These are phyloP conservation scores for Suhomyces kilbournensis DNA, from an alignment of 805 yeast genomes.

Conservation along the genomic window DNA sequence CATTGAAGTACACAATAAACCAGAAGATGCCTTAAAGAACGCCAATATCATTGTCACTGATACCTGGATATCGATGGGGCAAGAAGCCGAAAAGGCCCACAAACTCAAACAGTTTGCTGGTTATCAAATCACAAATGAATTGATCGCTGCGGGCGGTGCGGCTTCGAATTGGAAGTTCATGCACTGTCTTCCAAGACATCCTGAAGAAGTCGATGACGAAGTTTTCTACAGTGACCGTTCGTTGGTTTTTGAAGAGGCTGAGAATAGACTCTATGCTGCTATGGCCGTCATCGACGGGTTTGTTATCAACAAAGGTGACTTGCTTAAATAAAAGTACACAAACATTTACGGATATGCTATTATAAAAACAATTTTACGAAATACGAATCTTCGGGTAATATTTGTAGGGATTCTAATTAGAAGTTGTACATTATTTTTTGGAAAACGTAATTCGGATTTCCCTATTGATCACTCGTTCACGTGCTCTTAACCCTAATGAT, in stretches of 20 bases:
- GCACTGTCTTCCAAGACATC: conserved; percentile 97
- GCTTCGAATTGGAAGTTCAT: conserved; percentile 77
- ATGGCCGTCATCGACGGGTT: conserved; percentile 90
- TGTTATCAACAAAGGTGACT: conserved; percentile 78
- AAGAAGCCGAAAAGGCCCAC: conserved; percentile 71
- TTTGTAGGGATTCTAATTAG: no score
- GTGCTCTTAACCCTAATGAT: neutral
- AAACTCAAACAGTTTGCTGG: conserved; percentile 81
- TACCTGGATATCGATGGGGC: conserved; percentile 98
- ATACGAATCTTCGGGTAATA: no score
- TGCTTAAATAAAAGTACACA: conserved; percentile 13
- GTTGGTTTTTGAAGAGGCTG: conserved; percentile 92
- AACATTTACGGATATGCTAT: no score
- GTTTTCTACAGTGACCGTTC: conserved; percentile 80
- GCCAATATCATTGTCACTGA: conserved; percentile 91
- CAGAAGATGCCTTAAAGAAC: conserved; percentile 64
- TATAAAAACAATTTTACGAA: no score
- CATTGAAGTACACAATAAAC: conserved; percentile 66
- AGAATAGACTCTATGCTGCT: conserved; percentile 93
- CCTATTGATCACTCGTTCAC: neutral
- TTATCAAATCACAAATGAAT: conserved; percentile 72
- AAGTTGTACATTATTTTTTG: no score
- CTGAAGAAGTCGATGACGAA: conserved; percentile 90
- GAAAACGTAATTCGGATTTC: no score
- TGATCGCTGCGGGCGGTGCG: conserved; percentile 59